Percentiles rank a stretch among this genome's conserved stretches.
phyloP scores from a whole-genome alignment of 1,284 basidiomycete genomes.

The Pholiota adiposa region DNA sequence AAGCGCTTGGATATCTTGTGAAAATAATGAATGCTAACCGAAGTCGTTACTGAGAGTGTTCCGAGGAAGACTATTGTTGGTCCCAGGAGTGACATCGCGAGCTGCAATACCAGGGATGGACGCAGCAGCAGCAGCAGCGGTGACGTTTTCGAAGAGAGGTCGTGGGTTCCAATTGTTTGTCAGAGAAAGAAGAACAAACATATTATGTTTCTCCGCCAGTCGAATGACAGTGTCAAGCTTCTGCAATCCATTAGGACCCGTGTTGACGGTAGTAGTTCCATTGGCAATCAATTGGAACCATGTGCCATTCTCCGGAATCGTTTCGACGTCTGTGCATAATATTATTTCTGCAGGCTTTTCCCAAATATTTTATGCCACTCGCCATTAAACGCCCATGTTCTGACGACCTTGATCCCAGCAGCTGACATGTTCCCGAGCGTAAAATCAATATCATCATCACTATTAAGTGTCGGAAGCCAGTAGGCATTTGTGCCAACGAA shows the following conservation, averaged over 20 bases:
- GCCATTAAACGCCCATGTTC: conserved; percentile 72
- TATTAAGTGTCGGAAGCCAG: conserved; percentile 64
- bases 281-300: conserved; percentile 60
- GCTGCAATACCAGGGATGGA: conserved; percentile 8
- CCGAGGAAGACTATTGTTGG: conserved; percentile 48
- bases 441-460: conserved; percentile 58
- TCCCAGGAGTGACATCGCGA: conserved; percentile 39
- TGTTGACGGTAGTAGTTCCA: conserved; percentile 55
- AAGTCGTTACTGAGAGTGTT: conserved; percentile 65
- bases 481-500: conserved; percentile 72
- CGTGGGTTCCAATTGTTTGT: conserved; percentile 74
- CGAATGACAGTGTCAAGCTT: conserved; percentile 67
- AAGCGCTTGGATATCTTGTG: not conserved
- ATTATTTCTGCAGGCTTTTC: not conserved
- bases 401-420: conserved; percentile 62
- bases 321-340: conserved; percentile 48
- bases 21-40: conserved; percentile 39
- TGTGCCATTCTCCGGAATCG: conserved; percentile 55
- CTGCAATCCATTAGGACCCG: conserved; percentile 67
- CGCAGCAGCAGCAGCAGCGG: conserved; percentile 14
- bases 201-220: conserved; percentile 59
- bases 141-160: conserved; percentile 33
- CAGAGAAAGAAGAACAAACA: conserved; percentile 65
- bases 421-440: conserved; percentile 61
- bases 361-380: conserved; percentile 19